Evolutionary conservation across 1,139 yeast genomes (phyloP), one percentile per base, ranked within the genome.

Genomic region (Yamadazyma aaseri): DNA sequence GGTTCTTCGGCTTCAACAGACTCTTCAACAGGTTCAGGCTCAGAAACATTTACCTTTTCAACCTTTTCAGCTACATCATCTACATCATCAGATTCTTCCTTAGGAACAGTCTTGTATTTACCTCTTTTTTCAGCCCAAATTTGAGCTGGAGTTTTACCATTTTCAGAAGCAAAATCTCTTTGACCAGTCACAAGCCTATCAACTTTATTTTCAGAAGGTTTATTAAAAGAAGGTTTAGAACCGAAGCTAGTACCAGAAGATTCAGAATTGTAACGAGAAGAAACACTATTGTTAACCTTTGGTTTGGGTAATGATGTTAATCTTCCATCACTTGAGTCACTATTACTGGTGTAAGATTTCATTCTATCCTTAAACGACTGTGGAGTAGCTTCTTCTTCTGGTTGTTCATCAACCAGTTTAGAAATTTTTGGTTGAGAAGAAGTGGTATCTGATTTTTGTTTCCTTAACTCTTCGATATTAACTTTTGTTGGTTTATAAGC

Each of bases 121-220:
- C 86, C 92, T 56, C 82, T 81, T 68, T 81, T 86, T 58, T 86
- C 96, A 14, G 97, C 97, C 97, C 97, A 89, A 24, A 86, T 55
- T 60, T 89, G 97, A 23, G 96, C 96, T 20, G 97, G 97, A 3
- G 96, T 85, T 62, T 86, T 86, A 41, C 96, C 96, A 39, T 74
- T 77, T 45, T 75, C 76, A 33, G 86, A 68, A 41, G 79, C 95
- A 56, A 79, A 84, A 55, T 82, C 75, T 58, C 81, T 76, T 36
- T 81, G 75, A 24, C 90, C 95, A 31, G 85, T 81, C 26, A 74
- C 72, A 6, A 77, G 63, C 38, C 74, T 72, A 28, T 76, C 74
- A 29, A 57, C 61, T 35, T 51, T 53, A 23, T 44, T 38, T 6
- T 54, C 53, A 20, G 61, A 52, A 3, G 60, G 42, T 15, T 56